Base-by-base conservation (phyloP, 129 eudicot genomes). In the Flaveria sonorensis region DNA sequence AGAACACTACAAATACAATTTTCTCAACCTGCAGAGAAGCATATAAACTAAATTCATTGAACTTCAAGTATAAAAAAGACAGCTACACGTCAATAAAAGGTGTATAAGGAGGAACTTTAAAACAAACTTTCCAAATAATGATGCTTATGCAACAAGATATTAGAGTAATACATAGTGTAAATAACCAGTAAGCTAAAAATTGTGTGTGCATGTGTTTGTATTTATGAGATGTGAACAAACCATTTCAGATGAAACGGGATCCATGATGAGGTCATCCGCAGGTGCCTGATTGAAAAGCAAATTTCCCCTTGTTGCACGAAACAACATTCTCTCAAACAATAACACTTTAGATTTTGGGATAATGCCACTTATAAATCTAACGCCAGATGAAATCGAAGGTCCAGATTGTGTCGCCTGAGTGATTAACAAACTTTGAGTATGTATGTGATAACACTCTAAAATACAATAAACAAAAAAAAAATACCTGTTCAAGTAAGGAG, bases 251-350 rank as follows among this genome's bases (percentile, higher is more conserved):
- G 97, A 81, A 39, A 82, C 72, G 57, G 96, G 97, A 83, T 95
- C 99, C 87, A 85, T 68, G 79, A 95, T 91, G 71, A 82, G 88
- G 68, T 91, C 97, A 84, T 94, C 96, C 13, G 97, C 99, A 3
- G 88, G 81, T 15, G 89, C 89, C 83, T 95, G 99, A 85, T 95
- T 89, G 85, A 95, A 95, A 86, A 89, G 85, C 90, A 95, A 86
- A 83, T 95, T 95, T 42, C 99, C 99, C 77, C 99, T 95, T 32
- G 99, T 95, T 61, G 99, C 96, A 78, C 99, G 96, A 52, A 95
- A 95, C 85, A 95, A 43, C 89, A 95, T 95, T 82, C 99, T 86
- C 82, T 95, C 99, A 79, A 95, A 95, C 76, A 71, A 86, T 24
- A 89, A 83, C 40, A 78, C 89, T 82, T 95, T 95, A n/a, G 94